Percentiles rank a stretch among this genome's conserved stretches.
phyloP scores from a whole-genome alignment of 2,329 filamentous ascomycete genomes.

The Neofusicoccum parvum region DNA sequence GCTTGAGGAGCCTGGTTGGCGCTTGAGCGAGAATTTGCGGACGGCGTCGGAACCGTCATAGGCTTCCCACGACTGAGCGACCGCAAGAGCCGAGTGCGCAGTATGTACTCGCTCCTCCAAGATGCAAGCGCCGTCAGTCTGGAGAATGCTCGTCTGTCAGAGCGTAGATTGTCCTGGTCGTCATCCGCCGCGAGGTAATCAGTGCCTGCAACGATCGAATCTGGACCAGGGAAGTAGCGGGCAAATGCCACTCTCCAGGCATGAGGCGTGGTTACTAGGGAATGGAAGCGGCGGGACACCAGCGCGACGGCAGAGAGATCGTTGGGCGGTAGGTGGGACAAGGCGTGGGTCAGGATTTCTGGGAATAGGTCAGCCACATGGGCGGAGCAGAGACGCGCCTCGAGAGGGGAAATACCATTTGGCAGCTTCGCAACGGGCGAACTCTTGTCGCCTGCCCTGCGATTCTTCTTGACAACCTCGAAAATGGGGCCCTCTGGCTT shows the following conservation, averaged over 20 bases:
- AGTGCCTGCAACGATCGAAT: conserved; percentile 50
- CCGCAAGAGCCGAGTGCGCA: conserved; percentile 80
- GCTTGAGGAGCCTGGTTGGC: conserved; percentile 69
- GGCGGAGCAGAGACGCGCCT: not conserved
- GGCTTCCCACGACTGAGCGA: conserved; percentile 84
- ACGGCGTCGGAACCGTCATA: conserved; percentile 45
- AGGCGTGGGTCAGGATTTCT: conserved; percentile 91
- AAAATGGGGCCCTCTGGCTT: conserved; percentile 51
- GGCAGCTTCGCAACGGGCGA: conserved; percentile 66
- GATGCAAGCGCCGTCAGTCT: conserved; percentile 82
- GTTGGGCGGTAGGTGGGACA: conserved; percentile 85
- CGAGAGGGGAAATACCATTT: conserved; percentile 65
- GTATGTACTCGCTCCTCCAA: conserved; percentile 94
- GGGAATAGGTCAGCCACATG: conserved; percentile 30
- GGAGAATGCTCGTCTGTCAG: conserved; percentile 77
- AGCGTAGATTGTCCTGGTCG: conserved; percentile 54
- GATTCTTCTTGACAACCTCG: conserved; percentile 53
- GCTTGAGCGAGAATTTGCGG: conserved; percentile 41
- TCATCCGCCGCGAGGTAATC: conserved; percentile 49
- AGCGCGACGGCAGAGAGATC: conserved; percentile 81
- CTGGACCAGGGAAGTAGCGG: conserved; percentile 82
- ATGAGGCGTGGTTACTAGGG: conserved; percentile 84
- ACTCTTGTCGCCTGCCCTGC: conserved; percentile 47
- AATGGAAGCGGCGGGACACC: conserved; percentile 85
- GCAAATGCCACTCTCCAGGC: conserved; percentile 93